Conservation (phyloP, 1,284 basidiomycete genomes). For the Serendipita sp. region DNA sequence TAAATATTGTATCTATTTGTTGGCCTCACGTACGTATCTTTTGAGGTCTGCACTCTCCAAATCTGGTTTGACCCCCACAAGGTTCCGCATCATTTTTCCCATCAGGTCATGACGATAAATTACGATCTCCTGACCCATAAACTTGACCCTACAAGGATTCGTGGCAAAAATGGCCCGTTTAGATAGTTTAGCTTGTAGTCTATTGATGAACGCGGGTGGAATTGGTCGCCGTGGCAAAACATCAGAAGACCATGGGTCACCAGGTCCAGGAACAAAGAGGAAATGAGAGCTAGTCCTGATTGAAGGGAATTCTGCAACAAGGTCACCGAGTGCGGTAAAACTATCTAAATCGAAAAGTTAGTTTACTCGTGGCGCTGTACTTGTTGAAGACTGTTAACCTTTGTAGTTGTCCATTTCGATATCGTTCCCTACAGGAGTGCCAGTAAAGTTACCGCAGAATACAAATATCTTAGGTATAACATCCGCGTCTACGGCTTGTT, state of each 20-base stretch:
- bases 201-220: slow-evolving; percentile 55
- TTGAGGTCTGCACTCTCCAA: slow-evolving; percentile 65
- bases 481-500: slow-evolving; percentile 80
- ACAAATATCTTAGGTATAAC: slow-evolving; percentile 80
- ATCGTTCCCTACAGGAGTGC: slow-evolving; percentile 63
- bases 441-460: slow-evolving; percentile 87
- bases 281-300: slow-evolving; percentile 76
- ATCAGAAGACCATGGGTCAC: slow-evolving; percentile 67
- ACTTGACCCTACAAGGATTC: slow-evolving; percentile 90
- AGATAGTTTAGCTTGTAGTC: slow-evolving; percentile 57
- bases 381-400: slow-evolving; percentile 30
- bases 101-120: slow-evolving; percentile 88
- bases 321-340: slow-evolving; percentile 74
- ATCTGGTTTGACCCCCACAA: slow-evolving; percentile 72
- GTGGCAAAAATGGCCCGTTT: slow-evolving; percentile 65
- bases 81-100: slow-evolving; percentile 85
- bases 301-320: slow-evolving; percentile 66
- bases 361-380: not conserved
- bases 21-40: slow-evolving; percentile 52
- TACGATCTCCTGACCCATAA: slow-evolving; percentile 93
- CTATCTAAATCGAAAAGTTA: slow-evolving; percentile 39
- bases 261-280: slow-evolving; percentile 85
- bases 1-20: not conserved
- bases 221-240: slow-evolving; percentile 69
- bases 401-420: slow-evolving; percentile 73